Evolutionary conservation across 768 basidiomycete species (phyloP), one percentile per base, ranked within the genome.

Genomic region (Dictyophora rubrovolvata): DNA sequence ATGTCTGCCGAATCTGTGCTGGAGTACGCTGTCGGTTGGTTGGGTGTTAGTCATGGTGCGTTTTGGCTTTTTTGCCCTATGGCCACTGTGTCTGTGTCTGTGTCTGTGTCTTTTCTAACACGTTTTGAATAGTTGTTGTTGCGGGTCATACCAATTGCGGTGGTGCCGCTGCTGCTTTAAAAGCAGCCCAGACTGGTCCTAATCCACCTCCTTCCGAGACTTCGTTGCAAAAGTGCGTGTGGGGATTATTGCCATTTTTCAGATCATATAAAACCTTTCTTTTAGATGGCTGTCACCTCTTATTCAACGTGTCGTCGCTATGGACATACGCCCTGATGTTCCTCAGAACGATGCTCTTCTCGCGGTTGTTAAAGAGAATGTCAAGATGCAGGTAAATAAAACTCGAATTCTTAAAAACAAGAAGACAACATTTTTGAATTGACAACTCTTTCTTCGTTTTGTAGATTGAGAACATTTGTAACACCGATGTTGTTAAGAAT

Each of bases 71-170:
- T 7, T 47, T 18, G 55, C 18, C 48, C n/a, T n/a, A n/a, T n/a
- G n/a, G n/a, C n/a, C n/a, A n/a, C n/a, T n/a, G n/a, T n/a, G n/a
- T n/a, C n/a, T n/a, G n/a, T n/a, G n/a, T n/a, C n/a, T n/a, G n/a
- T n/a, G n/a, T n/a, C n/a, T n/a, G n/a, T n/a, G n/a, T n/a, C n/a
- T n/a, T n/a, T n/a, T n/a, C n/a, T n/a, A n/a, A n/a, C n/a, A n/a
- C n/a, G n/a, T n/a, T n/a, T n/a, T n/a, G n/a, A n/a, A n/a, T 65
- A 91, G 89, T 94, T 61, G 74, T 90, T 62, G 73, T 94, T 65
- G 87, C 86, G 22, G 92, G 92, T 17, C 92, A 95, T 68, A 83
- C 85, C 11, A 75, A 82, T 57, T 95, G 92, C 68, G 92, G 89
- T 56, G 92, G 92, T 54, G 86, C 81, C 2, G 69, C 72, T 0